Evolutionary conservation across 2,329 filamentous ascomycete genomes (phyloP), one percentile per base, ranked within the genome.

Genomic region (Fusarium tupiense): DNA sequence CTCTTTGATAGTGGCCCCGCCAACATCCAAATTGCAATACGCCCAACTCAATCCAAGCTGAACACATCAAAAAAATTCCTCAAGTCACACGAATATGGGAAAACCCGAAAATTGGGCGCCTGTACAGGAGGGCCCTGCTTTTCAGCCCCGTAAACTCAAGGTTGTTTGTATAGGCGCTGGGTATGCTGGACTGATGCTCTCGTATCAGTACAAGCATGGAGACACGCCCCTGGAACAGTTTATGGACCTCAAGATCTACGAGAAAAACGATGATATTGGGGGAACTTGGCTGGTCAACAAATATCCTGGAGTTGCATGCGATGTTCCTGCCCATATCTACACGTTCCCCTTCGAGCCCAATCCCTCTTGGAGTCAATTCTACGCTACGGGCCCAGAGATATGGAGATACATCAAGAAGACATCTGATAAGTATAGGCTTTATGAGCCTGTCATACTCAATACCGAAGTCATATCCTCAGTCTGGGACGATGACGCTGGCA

Each of bases 51-150:
- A 12, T n/a, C 3, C 29, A 31, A 49, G 2, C 4, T 47, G 4
- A 0, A 47, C 26, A n/a, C 3, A 17, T 3, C 20, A 4, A 49
- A 5, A 5, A 9, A 22, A 1, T 16, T 16, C 4, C 3, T 5
- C 1, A 12, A 22, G 11, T 17, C 9, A 17, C 4, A 4, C 12
- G 7, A 20, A 5, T 3, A 26, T 7, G 16, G 22, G 6, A 2
- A 35, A 26, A 2, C 2, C 13, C 3, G 29, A 8, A 19, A 61
- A 53, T 4, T 12, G 38, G 47, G 59, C 43, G 2, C 29, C 59
- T 1, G 2, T 12, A 2, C 38, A n/a, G 19, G 38, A 61, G 1
- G 4, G 14, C 2, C 47, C 38, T 41, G 7, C 35, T 7, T 61
- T n/a, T 13, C 33, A 43, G 2, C 59, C 59, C 2, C 38, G 37